Conservation (phyloP, 2,329 filamentous ascomycete genomes). For the Calonectria pseudoturangicola region DNA sequence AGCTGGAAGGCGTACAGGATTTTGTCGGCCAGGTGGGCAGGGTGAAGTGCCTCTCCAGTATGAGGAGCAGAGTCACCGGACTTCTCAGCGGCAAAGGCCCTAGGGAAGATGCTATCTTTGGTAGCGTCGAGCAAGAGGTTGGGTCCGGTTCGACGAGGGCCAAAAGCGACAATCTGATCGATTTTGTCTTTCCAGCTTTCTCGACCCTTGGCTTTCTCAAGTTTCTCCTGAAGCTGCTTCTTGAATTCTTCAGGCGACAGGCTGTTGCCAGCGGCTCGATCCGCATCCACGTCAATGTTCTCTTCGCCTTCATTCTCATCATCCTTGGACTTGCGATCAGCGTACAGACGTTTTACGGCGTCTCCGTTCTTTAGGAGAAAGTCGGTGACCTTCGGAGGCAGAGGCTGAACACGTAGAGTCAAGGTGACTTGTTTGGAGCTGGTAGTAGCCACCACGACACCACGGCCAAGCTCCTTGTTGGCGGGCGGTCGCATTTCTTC, state of each 20-base stretch:
- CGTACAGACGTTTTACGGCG: conserved; percentile 86
- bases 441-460: conserved; percentile 84
- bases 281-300: conserved; percentile 72
- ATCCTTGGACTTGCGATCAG: conserved; percentile 74
- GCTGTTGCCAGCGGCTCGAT: conserved; percentile 75
- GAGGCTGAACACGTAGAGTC: conserved; percentile 83
- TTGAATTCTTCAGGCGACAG: conserved; percentile 87
- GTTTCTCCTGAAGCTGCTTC: conserved; percentile 78
- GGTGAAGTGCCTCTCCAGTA: conserved; percentile 70
- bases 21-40: conserved; percentile 89
- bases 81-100: conserved; percentile 74
- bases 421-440: conserved; percentile 91
- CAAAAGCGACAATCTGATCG: conserved; percentile 91
- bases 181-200: conserved; percentile 85
- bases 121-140: conserved; percentile 94
- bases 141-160: conserved; percentile 87
- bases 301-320: conserved; percentile 62
- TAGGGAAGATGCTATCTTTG: conserved; percentile 80
- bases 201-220: conserved; percentile 82
- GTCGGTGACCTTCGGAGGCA: conserved; percentile 86
- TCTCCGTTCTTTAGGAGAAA: conserved; percentile 88
- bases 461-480: conserved; percentile 90
- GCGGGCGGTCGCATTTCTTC: conserved; percentile 94
- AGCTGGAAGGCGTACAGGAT: conserved; percentile 96
- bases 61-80: conserved; percentile 59